A percentile compares a stretch with the other conserved stretches of the same genome.
Evolutionary conservation across 805 yeast species (phyloP).

Genomic region (Hanseniaspora mollemarum): DNA sequence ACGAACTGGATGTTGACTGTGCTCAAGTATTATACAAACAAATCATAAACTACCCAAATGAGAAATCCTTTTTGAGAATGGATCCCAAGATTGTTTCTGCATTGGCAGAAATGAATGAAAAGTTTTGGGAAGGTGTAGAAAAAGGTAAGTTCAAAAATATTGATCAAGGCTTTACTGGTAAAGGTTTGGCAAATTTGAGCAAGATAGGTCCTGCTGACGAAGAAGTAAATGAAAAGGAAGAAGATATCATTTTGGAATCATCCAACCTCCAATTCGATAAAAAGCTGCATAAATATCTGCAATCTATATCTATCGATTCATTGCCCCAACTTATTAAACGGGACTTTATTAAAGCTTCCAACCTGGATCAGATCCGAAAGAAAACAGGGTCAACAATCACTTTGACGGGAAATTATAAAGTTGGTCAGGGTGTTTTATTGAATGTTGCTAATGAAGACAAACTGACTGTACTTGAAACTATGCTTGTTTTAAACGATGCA

Average conservation of each 20-base stretch:
- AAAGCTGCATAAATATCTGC: not conserved
- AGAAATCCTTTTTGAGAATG: slow-evolving; percentile 33
- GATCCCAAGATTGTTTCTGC: slow-evolving; percentile 36
- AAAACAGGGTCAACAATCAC: slow-evolving; percentile 8
- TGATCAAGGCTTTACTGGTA: slow-evolving; percentile 82
- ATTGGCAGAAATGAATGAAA: slow-evolving; percentile 37
- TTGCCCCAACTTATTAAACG: slow-evolving; percentile 11
- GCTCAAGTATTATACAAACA: slow-evolving; percentile 44
- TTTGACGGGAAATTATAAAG: slow-evolving; percentile 5
- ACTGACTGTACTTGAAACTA: slow-evolving; percentile 5
- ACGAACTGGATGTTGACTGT: slow-evolving; percentile 49
- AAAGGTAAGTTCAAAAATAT: slow-evolving; percentile 49
- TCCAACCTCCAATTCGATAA: not conserved
- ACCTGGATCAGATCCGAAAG: slow-evolving; percentile 6
- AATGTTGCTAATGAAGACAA: slow-evolving; percentile 9
- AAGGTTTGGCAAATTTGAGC: slow-evolving; percentile 58
- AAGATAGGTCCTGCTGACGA: not conserved
- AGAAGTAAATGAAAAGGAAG: not conserved
- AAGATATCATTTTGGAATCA: not conserved
- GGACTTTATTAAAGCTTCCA: slow-evolving; percentile 1
- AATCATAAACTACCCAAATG: slow-evolving; percentile 37
- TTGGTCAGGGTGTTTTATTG: slow-evolving; percentile 5
- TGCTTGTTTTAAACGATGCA: slow-evolving; percentile 9
- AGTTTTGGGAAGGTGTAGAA: slow-evolving; percentile 50
- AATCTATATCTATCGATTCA: slow-evolving; percentile 2